A percentile compares a stretch with the other conserved stretches of the same genome.
phyloP scores from a whole-genome alignment of 495 filamentous ascomycete species.

The Aspergillus kassunensis region DNA sequence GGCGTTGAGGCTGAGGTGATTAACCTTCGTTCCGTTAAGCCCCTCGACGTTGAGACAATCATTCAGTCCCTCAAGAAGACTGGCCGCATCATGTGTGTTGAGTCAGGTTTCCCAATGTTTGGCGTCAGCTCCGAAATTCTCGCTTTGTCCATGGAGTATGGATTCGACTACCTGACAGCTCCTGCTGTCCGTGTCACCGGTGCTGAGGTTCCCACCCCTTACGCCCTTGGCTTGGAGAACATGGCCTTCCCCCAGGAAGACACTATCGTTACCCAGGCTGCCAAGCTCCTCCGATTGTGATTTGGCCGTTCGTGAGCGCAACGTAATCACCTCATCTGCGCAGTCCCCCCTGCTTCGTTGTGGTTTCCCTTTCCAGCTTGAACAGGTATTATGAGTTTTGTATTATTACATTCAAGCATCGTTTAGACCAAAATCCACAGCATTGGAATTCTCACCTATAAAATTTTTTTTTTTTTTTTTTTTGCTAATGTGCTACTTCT shows the following conservation, averaged over 20 bases:
- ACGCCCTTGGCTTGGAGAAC: slow-evolving; percentile 81
- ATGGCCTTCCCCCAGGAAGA: slow-evolving; percentile 87
- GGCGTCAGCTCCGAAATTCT: slow-evolving; percentile 90
- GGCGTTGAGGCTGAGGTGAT: slow-evolving; percentile 94
- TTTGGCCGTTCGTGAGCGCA: slow-evolving; percentile 14
- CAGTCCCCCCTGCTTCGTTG: slow-evolving; percentile 24
- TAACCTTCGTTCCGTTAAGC: slow-evolving; percentile 96
- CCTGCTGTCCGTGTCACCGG: slow-evolving; percentile 91
- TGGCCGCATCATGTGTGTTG: slow-evolving; percentile 81
- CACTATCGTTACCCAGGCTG: slow-evolving; percentile 76
- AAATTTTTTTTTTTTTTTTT: too few relatives aligned
- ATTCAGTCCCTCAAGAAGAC: slow-evolving; percentile 98
- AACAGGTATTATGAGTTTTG: slow-evolving; percentile 31
- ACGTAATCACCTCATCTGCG: slow-evolving; percentile 31
- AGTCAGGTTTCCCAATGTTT: slow-evolving; percentile 93
- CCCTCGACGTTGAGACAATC: slow-evolving; percentile 90
- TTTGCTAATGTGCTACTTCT: too few relatives aligned
- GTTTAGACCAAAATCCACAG: slow-evolving; percentile 11
- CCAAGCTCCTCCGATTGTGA: slow-evolving; percentile 78
- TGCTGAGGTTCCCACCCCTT: slow-evolving; percentile 94
- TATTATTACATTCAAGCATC: slow-evolving; percentile 36
- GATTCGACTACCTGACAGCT: slow-evolving; percentile 92
- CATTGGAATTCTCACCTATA: too few relatives aligned
- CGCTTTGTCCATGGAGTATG: slow-evolving; percentile 93
- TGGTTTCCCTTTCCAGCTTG: slow-evolving; percentile 20